Evolutionary conservation across 2,329 filamentous ascomycete genomes (phyloP).

Genomic region (Drechslerella coelobrocha): DNA sequence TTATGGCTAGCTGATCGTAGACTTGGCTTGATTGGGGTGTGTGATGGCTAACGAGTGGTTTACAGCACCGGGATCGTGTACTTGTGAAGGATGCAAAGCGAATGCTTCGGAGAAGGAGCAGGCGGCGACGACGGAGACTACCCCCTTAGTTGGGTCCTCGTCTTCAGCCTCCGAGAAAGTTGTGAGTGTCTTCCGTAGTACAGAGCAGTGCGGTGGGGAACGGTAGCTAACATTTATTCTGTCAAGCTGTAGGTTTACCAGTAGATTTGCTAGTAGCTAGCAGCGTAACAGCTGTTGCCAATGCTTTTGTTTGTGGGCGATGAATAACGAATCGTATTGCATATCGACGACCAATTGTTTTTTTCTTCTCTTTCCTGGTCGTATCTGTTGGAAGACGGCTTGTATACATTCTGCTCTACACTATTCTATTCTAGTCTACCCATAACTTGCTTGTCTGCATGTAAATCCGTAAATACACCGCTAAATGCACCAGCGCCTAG

Average conservation of each 20-base stretch:
- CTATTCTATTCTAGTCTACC: no score
- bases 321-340: background rate
- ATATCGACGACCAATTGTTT: no score
- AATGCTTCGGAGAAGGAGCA: constrained; percentile 13
- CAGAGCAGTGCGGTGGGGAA: background rate
- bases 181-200: constrained; percentile 16
- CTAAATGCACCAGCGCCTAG: no score
- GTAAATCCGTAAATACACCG: constrained; percentile 7
- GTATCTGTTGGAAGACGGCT: no score
- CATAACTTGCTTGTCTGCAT: no score
- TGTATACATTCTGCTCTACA: no score
- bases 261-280: constrained; percentile 4
- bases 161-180: constrained; percentile 39
- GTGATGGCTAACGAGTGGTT: background rate
- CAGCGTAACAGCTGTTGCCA: background rate
- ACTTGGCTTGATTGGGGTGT: background rate
- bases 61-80: constrained; percentile 32
- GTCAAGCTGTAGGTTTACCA: constrained; percentile 39
- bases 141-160: constrained; percentile 7
- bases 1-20: background rate
- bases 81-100: constrained; percentile 36
- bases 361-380: no score
- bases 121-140: background rate
- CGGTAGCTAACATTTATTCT: constrained; percentile 7
- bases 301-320: constrained; percentile 2